A percentile compares a stretch with the other conserved stretches of the same genome.
Evolutionary conservation across 2,329 filamentous ascomycete species (phyloP).

Genomic region (Falciphora oryzae): DNA sequence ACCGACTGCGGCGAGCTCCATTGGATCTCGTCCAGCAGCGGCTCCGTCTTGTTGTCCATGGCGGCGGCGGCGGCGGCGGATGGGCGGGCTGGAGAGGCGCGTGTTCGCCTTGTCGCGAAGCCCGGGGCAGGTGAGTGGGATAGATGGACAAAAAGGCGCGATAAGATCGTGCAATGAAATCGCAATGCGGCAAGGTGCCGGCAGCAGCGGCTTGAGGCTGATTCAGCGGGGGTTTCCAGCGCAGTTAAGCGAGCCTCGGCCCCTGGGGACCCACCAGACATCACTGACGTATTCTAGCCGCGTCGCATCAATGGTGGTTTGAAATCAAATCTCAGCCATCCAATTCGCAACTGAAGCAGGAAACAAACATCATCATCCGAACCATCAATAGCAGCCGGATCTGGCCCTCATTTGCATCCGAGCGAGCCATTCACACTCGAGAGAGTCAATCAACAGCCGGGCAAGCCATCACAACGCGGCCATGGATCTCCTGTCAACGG

Average conservation of each 20-base stretch:
- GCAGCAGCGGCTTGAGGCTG: neutral
- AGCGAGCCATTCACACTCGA: neutral
- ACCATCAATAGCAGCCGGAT: neutral
- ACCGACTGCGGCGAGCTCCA: constrained; percentile 51
- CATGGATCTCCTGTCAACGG: constrained; percentile 91
- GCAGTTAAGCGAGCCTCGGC: neutral
- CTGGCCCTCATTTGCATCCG: neutral
- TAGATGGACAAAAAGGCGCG: neutral
- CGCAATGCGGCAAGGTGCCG: no score
- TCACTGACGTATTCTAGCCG: neutral
- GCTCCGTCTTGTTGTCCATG: constrained; percentile 42
- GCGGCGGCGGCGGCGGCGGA: constrained; percentile 8
- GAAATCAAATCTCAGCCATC: neutral
- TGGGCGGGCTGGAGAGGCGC: no score
- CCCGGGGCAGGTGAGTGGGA: neutral
- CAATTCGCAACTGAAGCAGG: neutral
- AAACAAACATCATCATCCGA: neutral
- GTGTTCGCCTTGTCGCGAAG: no score
- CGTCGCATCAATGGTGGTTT: neutral
- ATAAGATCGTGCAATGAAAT: neutral
- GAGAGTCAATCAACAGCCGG: neutral
- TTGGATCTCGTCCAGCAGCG: constrained; percentile 61
- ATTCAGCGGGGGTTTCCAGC: neutral
- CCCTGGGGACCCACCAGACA: neutral
- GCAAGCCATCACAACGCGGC: constrained; percentile 2